phyloP scores from a whole-genome alignment of 495 filamentous ascomycete species.

The Astrothelium macrocarpum region DNA sequence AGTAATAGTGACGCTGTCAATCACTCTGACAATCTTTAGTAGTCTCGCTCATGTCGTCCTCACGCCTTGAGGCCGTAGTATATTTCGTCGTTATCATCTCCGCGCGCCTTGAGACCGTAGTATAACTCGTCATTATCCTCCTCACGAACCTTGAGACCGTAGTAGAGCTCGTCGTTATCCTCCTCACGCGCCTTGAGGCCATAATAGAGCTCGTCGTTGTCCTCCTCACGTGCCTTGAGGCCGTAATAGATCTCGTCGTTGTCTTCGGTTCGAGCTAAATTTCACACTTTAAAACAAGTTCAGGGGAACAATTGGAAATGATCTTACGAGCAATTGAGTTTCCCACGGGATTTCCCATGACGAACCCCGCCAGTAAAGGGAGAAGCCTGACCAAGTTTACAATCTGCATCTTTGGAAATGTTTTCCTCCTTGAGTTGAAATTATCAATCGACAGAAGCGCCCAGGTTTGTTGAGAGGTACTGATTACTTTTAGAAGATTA shows the following conservation, averaged over 20 bases:
- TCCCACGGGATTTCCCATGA: slow-evolving; percentile 5
- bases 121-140: neutral
- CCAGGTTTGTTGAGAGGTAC: neutral
- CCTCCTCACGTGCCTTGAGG: slow-evolving; percentile 3
- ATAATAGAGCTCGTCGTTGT: slow-evolving; percentile 1
- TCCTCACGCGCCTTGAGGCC: slow-evolving; percentile 5
- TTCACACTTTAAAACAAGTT: neutral
- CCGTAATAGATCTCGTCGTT: slow-evolving; percentile 1
- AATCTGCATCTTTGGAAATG: neutral
- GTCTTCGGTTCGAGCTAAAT: slow-evolving; percentile 1
- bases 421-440: neutral
- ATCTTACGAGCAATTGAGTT: slow-evolving; percentile 1
- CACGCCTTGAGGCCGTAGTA: slow-evolving; percentile 1
- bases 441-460: neutral
- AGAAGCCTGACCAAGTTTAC: neutral
- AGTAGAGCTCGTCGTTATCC: slow-evolving; percentile 4
- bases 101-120: neutral
- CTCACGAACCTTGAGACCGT: slow-evolving; percentile 3
- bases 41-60: neutral
- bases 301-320: neutral
- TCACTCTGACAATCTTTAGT: neutral
- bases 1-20: neutral
- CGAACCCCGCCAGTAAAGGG: slow-evolving; percentile 3
- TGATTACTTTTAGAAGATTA: slow-evolving; percentile 2
- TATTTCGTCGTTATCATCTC: neutral